Conservation (phyloP, 2,329 filamentous ascomycete genomes). For the Chaetoscypha palmicola region DNA sequence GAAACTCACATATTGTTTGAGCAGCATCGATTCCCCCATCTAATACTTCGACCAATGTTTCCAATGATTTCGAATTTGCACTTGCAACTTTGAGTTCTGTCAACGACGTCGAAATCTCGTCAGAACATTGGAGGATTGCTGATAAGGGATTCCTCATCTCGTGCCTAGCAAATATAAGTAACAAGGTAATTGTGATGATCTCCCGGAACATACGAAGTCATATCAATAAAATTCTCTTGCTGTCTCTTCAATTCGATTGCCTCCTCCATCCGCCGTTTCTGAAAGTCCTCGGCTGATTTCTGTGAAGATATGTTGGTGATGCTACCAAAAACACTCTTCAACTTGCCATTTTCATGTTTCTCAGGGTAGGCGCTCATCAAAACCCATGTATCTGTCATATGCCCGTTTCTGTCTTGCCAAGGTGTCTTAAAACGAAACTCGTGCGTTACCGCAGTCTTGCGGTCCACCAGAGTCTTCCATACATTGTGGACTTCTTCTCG, state of each 20-base stretch:
- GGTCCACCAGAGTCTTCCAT: conserved; percentile 56
- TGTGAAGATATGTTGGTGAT: conserved; percentile 82
- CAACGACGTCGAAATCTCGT: conserved; percentile 54
- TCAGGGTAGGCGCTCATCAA: conserved; percentile 72
- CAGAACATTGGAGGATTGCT: conserved; percentile 68
- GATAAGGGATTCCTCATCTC: conserved; percentile 73
- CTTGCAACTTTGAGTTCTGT: conserved; percentile 17
- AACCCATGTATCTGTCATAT: conserved; percentile 65
- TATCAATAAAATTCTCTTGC: conserved; percentile 66
- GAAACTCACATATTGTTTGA: no score
- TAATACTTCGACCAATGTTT: conserved; percentile 43
- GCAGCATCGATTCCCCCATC: conserved; percentile 62
- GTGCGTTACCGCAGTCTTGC: conserved; percentile 57
- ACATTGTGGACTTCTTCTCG: conserved; percentile 48
- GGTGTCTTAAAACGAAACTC: conserved; percentile 70
- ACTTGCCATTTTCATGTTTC: conserved; percentile 51
- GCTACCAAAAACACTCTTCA: conserved; percentile 72
- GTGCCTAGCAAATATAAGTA: conserved; percentile 36
- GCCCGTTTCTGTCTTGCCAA: conserved; percentile 53
- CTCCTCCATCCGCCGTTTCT: conserved; percentile 70
- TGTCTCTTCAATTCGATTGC: conserved; percentile 73
- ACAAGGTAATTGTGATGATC: background rate
- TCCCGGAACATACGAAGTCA: conserved; percentile 42
- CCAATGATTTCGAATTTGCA: conserved; percentile 2
- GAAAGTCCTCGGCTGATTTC: conserved; percentile 76